Conservation (phyloP, 1,139 yeast species). For the Pneumocystis sp. region DNA sequence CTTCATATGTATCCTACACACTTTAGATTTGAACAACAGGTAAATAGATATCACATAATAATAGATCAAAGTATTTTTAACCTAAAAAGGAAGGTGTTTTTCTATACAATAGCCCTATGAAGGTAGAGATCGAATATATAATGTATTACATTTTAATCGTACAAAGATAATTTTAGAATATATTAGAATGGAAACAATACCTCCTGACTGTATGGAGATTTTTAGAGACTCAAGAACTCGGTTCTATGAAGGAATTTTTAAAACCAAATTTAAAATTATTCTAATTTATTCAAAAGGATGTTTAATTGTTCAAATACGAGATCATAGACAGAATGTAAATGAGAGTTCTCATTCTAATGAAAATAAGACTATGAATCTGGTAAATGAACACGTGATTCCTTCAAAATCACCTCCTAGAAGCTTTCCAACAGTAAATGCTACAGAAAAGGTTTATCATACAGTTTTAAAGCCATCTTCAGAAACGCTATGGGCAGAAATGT, state of each 20-base stretch:
- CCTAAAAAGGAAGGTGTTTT: constrained; percentile 11
- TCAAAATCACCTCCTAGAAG: not conserved
- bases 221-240: constrained; percentile 10
- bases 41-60: not conserved
- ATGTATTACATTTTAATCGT: not conserved
- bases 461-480: constrained; percentile 13
- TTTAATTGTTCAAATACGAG: constrained; percentile 8
- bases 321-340: constrained; percentile 3
- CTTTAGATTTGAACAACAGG: constrained; percentile 13
- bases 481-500: constrained; percentile 12
- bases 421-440: constrained; percentile 6
- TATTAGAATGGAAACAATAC: constrained; percentile 12
- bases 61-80: not conserved
- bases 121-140: not conserved
- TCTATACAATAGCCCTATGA: constrained; percentile 11
- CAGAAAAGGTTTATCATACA: constrained; percentile 7
- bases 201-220: constrained; percentile 13
- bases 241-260: constrained; percentile 10
- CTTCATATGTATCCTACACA: constrained; percentile 12
- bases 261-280: not conserved
- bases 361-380: not conserved
- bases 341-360: not conserved
- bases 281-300: constrained; percentile 2
- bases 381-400: not conserved
- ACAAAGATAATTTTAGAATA: constrained; percentile 9